phyloP scores from a whole-genome alignment of 1,284 basidiomycete species.

The Vanrija sp. region DNA sequence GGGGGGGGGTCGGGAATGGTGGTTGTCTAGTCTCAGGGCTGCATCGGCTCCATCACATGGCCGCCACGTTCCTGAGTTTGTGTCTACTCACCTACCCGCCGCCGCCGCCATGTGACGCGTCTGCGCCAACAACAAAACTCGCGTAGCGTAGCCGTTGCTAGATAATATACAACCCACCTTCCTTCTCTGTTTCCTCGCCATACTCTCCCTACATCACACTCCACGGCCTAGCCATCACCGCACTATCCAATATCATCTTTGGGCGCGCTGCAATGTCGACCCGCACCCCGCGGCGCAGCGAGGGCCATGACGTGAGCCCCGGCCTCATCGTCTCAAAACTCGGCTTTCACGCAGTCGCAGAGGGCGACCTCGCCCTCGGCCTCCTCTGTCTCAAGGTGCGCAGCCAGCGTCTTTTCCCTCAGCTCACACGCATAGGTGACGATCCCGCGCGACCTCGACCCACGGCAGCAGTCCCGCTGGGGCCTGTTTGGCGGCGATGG shows the following conservation, averaged over 20 bases:
- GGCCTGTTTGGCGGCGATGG: constrained; percentile 27
- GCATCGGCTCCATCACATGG: no score
- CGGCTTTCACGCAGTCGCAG: constrained; percentile 30
- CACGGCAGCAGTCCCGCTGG: constrained; percentile 21
- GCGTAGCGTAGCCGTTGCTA: no score
- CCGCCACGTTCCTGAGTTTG: no score
- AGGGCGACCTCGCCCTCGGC: constrained; percentile 22
- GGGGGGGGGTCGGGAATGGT: no score
- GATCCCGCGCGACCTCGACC: constrained; percentile 25
- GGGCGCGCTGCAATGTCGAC: neutral
- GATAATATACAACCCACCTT: neutral
- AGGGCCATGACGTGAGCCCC: neutral
- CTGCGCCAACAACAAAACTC: no score
- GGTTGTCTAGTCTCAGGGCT: no score
- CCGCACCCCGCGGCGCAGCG: neutral
- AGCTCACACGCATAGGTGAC: constrained; percentile 23
- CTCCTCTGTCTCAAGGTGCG: constrained; percentile 39
- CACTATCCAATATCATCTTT: no score
- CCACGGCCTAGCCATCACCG: neutral
- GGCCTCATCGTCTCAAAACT: constrained; percentile 35
- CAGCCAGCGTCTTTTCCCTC: neutral
- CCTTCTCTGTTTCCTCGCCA: neutral
- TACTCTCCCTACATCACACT: neutral
- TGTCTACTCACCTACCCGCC: no score
- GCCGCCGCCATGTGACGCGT: no score